Evolutionary conservation across 495 filamentous ascomycete genomes (phyloP), one percentile per base, ranked within the genome.

Genomic region (Penicillium pancosmium): DNA sequence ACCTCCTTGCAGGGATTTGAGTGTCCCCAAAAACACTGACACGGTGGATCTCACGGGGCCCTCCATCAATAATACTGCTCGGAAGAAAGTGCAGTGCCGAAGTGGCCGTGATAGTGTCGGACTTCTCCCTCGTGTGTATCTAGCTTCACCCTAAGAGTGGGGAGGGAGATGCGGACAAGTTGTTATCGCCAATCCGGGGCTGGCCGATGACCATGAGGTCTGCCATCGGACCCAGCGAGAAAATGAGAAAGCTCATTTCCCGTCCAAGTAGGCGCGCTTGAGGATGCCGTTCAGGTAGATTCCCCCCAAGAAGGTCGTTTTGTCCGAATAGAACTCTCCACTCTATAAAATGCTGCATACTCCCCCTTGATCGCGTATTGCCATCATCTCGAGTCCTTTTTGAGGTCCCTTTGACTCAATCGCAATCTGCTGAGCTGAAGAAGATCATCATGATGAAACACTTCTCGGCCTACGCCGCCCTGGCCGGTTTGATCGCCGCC

Each of bases 381-480:
- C 16, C 3, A n/a, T 38, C 11, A 38, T 12, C 15, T 38, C 15
- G 36, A 38, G 9, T 38, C 2, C 36, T n/a, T 36, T 23, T 38
- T 38, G 36, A 38, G 12, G 1, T n/a, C 12, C 36, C 15, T 38
- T 12, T 13, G 5, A n/a, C 11, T 38, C 11, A 38, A 38, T 38
- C 10, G 15, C 15, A 1, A 38, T 38, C 36, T 2, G 2, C 11
- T 4, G 15, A 38, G 36, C 4, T 13, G 41, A 19, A 18, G 41
- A 44, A 9, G 16, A 44, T 25, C 6, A 65, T 31, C 21, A 73
- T 72, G 36, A 12, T 38, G 67, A 70, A 66, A 59, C 44, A 57
- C 27, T 46, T 40, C 52, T 56, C 47, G 51, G 41, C 52, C 21
- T 19, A 62, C 0, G 49, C 57, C 40, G 56, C 53, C 43, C 46